Base-by-base conservation (phyloP, 1,284 basidiomycete genomes). In the Ganoderma leucocontextum region DNA sequence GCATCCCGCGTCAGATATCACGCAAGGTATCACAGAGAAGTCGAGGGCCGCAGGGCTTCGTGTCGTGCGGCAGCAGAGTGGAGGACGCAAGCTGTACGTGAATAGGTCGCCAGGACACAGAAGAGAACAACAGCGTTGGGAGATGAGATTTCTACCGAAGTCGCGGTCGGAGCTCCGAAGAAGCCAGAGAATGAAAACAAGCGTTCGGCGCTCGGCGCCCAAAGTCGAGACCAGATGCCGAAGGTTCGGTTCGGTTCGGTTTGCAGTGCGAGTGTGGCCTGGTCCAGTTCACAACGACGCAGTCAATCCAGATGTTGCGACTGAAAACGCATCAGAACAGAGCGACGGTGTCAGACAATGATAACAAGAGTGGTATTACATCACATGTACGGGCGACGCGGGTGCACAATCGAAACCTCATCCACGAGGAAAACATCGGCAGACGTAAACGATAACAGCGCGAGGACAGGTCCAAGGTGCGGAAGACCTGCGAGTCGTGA, bases 151-250 rank as follows among this genome's bases (percentile, higher is more conserved):
- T 2, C 29, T 29, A 38, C 19, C 29, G 17, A 58, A 12, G 55
- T 55, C 17, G 15, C 15, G 55, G 55, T 58, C 55, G 55, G 55
- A 38, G 58, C 58, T 39, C 58, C 58, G 39, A 60, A 41, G 38
- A 60, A 60, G 35, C 38, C 38, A 29, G 22, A 58, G 22, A 25
- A 60, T 15, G 17, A 19, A 35, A 58, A 36, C 13, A 12, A 55
- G n/a, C 4, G 22, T 22, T 22, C 29, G 17, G 53, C 33, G 29
- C 29, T 17, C 15, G 29, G 9, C n/a, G n/a, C 29, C 29, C 29
- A 29, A 2, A 29, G 29, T 29, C 29, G n/a, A 49, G 47, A 49
- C 41, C 10, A 10, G 41, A 29, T 29, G 29, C 29, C 29, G 29
- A 2, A 17, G 15, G 35, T 58, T 58, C 55, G 35, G 35, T 58